Percentiles rank a stretch among this genome's conserved stretches.
Conservation (phyloP, 2,329 filamentous ascomycete genomes). For the Periconia macrospinosa region DNA sequence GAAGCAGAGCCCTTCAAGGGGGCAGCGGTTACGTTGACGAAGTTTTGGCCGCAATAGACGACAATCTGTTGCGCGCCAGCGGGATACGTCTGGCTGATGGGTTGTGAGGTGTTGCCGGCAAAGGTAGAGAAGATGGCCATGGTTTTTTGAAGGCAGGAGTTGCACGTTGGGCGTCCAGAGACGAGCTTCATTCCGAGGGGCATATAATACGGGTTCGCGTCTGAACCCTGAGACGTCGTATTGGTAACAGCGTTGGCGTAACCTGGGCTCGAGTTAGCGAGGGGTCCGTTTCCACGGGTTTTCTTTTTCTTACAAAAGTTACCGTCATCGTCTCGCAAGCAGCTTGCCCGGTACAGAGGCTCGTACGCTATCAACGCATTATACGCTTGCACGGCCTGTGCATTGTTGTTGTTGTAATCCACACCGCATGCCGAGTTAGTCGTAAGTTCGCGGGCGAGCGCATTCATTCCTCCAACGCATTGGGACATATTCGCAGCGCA, state of each 20-base stretch:
- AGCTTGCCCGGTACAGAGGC: constrained; percentile 77
- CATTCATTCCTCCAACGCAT: constrained; percentile 68
- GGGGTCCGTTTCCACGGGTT: neutral
- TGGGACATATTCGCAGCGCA: constrained; percentile 68
- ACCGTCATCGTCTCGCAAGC: constrained; percentile 68
- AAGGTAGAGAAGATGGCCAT: constrained; percentile 79
- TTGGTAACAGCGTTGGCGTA: constrained; percentile 87
- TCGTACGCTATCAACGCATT: constrained; percentile 76
- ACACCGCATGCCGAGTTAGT: constrained; percentile 65
- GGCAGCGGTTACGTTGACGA: constrained; percentile 55
- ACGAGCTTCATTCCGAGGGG: constrained; percentile 76
- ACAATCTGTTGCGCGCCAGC: constrained; percentile 74
- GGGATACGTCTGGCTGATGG: constrained; percentile 70
- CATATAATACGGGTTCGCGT: constrained; percentile 83
- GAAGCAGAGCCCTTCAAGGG: constrained; percentile 36
- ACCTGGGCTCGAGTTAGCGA: constrained; percentile 34
- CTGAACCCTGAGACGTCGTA: constrained; percentile 61
- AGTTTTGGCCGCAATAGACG: constrained; percentile 59
- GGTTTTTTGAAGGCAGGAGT: constrained; percentile 72
- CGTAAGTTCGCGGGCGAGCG: constrained; percentile 68
- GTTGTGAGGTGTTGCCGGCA: constrained; percentile 65
- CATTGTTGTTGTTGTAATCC: constrained; percentile 70
- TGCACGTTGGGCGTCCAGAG: constrained; percentile 70
- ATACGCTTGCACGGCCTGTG: constrained; percentile 73
- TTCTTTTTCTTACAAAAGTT: constrained; percentile 63